Base-by-base conservation (phyloP, 1,284 basidiomycete species). In the Cystobasidium pallidum region DNA sequence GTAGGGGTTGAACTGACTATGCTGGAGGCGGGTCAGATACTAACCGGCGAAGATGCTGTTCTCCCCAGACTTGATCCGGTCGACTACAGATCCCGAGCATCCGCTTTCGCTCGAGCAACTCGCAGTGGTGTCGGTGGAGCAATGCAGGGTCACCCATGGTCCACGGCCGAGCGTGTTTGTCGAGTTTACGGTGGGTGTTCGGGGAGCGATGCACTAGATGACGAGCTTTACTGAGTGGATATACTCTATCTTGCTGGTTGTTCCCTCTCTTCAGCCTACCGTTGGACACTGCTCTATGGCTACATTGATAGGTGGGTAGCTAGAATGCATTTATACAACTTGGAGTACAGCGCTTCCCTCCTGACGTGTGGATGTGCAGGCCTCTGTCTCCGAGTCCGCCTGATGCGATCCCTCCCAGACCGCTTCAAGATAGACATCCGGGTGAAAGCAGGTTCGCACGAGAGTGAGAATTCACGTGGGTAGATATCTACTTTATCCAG, bases 1-100 rank as follows among this genome's bases (percentile, higher is more conserved):
- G 88, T 88, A 75, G 73, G 78, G 36, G 13, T 6, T 39, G 36
- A 39, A 39, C 13, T 68, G 32, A 10, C n/a, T 15, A 63, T 8
- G 45, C 39, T 45, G 36, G 36, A 36, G 32, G 34, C 4, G 4
- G 8, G 55, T 36, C 24, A 36, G 32, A 3, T 7, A 8, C n/a
- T 21, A 24, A 13, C n/a, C 13, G 21, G 55, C 13, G 36, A 39
- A n/a, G n/a, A 6, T 39, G 7, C 6, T 39, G 36, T 6, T 39
- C 7, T 7, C 13, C 7, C 6, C 52, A 73, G 82, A 98, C 76
- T 87, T 99, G 13, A 89, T 99, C 65, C 87, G 94, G 59, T 90
- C 88, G 2, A 96, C 99, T 70, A 91, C 91, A 63, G 96, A 99
- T 79, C 96, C 96, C 1, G 96, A 99, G 81, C 94, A 99, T 81